phyloP scores from a whole-genome alignment of 768 basidiomycete genomes.

The Harrya chromipes region DNA sequence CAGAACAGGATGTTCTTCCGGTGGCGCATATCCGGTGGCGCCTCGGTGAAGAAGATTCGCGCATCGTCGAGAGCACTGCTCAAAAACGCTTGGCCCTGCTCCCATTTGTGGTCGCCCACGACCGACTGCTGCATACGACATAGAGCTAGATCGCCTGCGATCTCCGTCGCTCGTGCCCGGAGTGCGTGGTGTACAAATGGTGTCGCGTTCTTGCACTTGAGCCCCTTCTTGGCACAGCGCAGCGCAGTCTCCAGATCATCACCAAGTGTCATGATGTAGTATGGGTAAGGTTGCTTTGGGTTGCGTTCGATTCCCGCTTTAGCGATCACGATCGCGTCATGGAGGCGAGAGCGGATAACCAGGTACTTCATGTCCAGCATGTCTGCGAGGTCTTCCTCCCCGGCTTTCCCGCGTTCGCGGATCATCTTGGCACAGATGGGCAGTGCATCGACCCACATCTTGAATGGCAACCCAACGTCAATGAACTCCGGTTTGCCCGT shows the following conservation, averaged over 20 bases:
- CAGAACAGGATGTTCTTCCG: slow-evolving; percentile 58
- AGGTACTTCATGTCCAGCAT: slow-evolving; percentile 61
- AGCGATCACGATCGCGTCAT: slow-evolving; percentile 45
- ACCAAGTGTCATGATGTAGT: slow-evolving; percentile 55
- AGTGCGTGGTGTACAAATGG: slow-evolving; percentile 57
- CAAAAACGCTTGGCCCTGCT: slow-evolving; percentile 60
- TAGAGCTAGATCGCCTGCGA: slow-evolving; percentile 55
- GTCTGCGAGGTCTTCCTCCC: slow-evolving; percentile 52
- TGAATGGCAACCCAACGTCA: slow-evolving; percentile 56
- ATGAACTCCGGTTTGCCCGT: slow-evolving; percentile 39
- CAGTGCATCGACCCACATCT: slow-evolving; percentile 52
- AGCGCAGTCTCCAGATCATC: slow-evolving; percentile 47
- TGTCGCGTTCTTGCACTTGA: slow-evolving; percentile 52
- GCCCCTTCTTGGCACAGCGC: slow-evolving; percentile 58
- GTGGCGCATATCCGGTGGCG: slow-evolving; percentile 58
- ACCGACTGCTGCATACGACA: slow-evolving; percentile 40
- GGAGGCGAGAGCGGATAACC: slow-evolving; percentile 46
- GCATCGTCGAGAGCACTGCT: slow-evolving; percentile 58
- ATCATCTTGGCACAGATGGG: slow-evolving; percentile 56
- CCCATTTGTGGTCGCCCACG: slow-evolving; percentile 42
- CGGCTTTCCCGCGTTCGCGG: slow-evolving; percentile 38
- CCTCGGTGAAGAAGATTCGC: slow-evolving; percentile 48
- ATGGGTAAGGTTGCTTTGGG: slow-evolving; percentile 55
- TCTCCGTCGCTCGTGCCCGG: slow-evolving; percentile 57
- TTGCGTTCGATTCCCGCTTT: slow-evolving; percentile 46